phyloP scores from a whole-genome alignment of 768 basidiomycete genomes.

The Cyclocybe cylindracea region DNA sequence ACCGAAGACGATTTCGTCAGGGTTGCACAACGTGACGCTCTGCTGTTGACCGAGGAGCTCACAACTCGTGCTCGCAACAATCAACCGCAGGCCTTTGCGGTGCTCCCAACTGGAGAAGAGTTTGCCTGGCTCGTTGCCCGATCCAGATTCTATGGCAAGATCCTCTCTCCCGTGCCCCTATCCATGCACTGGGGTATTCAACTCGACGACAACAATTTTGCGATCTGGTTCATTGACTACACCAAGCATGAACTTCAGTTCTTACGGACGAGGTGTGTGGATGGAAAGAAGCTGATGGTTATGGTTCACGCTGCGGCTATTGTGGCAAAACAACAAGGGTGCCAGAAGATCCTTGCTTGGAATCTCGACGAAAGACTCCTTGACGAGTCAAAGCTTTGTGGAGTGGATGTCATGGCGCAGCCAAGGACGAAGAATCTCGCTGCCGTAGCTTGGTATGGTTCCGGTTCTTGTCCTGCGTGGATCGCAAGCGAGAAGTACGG shows the following conservation, averaged over 20 bases:
- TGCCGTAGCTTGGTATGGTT: background rate
- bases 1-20: background rate
- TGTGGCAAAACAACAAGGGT: background rate
- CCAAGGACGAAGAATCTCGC: background rate
- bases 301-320: background rate
- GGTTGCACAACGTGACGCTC: background rate
- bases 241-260: background rate
- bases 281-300: background rate
- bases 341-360: background rate
- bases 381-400: background rate
- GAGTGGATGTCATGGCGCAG: background rate
- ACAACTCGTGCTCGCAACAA: background rate
- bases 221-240: slow-evolving; percentile 1
- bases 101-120: background rate
- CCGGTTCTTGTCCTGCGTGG: background rate
- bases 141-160: background rate
- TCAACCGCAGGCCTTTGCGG: background rate
- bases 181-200: background rate
- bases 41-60: background rate
- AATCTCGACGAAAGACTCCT: background rate
- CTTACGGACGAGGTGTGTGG: background rate
- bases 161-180: background rate
- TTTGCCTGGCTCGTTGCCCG: background rate
- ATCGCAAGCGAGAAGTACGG: background rate
- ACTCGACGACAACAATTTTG: background rate